Base-by-base conservation (phyloP, 2,329 filamentous ascomycete species). In the Paramyrothecium roridum region DNA sequence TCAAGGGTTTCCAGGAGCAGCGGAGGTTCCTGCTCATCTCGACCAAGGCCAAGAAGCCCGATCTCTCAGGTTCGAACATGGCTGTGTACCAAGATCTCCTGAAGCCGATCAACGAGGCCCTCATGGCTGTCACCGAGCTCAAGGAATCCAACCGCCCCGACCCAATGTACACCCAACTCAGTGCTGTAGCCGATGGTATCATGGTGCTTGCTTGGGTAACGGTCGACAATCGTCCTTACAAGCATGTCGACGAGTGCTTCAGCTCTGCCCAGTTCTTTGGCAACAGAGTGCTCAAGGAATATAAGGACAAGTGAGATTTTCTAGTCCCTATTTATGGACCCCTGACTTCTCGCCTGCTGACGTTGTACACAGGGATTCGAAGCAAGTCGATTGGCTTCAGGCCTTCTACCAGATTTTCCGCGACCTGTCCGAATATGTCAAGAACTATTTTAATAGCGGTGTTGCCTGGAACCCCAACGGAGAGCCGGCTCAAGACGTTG, bases 361-460 rank as follows among this genome's bases (percentile, higher is more conserved):
- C 22, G 13, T 20, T 30, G 16, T n/a, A 13, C 16, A 19, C 52
- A 95, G 90, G 76, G 90, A 93, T 66, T 81, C 84, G 54, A 84
- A 85, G 65, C 90, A 97, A 65, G 82, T 93, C 54, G 88, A 95
- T 67, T 99, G 93, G 85, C 86, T 97, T 34, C 90, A 93, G 66
- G 81, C 91, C n/a, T 97, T 96, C 77, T 96, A 96, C 74, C 86
- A 88, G 65, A 83, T 97, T 57, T 96, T 96, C 78, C 90, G 88
- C 65, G 87, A 92, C 30, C 85, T 99, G 47, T 79, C 85, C 56
- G 86, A 88, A 52, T 97, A 96, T 70, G 86, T 95, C 62, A 93
- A 93, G 76, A 85, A 91, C 64, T 86, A 93, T 70, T 96, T 90
- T 70, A 77, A 85, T 19, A 85, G 81, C 50, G 93, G 93, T 50